Evolutionary conservation across 768 basidiomycete genomes (phyloP).

Genomic region (Hericium erinaceus): DNA sequence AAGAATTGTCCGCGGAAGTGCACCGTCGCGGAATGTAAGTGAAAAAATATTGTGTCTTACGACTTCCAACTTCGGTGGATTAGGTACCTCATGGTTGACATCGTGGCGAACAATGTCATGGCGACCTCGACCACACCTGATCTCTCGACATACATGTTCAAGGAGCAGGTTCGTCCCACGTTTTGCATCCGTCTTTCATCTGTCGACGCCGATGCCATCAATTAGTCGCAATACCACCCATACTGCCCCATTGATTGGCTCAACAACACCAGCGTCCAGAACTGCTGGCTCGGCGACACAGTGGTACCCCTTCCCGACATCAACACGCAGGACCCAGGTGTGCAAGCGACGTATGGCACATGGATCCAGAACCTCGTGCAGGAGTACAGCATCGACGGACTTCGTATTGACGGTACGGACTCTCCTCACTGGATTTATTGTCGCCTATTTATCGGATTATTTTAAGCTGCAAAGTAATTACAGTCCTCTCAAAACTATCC

Average conservation of each 20-base stretch:
- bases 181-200: not conserved
- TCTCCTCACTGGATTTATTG: not conserved
- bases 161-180: constrained; percentile 36
- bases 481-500: not conserved
- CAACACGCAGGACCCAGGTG: constrained; percentile 60
- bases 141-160: constrained; percentile 61
- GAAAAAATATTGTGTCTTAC: no score
- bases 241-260: constrained; percentile 69
- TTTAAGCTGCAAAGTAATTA: constrained; percentile 26
- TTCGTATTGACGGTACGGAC: constrained; percentile 64
- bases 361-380: constrained; percentile 66
- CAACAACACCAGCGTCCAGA: constrained; percentile 60
- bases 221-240: constrained; percentile 60
- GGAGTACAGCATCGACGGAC: constrained; percentile 73
- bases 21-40: constrained; percentile 65
- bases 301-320: constrained; percentile 70
- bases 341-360: constrained; percentile 49
- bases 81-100: constrained; percentile 77
- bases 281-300: constrained; percentile 78
- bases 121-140: constrained; percentile 52
- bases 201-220: constrained; percentile 5
- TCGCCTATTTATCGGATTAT: not conserved
- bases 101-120: constrained; percentile 85
- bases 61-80: not conserved
- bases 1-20: constrained; percentile 51